A percentile compares a stretch with the other conserved stretches of the same genome.
Evolutionary conservation across 306 rosid genomes (phyloP).

Genomic region (Alnus rubra): DNA sequence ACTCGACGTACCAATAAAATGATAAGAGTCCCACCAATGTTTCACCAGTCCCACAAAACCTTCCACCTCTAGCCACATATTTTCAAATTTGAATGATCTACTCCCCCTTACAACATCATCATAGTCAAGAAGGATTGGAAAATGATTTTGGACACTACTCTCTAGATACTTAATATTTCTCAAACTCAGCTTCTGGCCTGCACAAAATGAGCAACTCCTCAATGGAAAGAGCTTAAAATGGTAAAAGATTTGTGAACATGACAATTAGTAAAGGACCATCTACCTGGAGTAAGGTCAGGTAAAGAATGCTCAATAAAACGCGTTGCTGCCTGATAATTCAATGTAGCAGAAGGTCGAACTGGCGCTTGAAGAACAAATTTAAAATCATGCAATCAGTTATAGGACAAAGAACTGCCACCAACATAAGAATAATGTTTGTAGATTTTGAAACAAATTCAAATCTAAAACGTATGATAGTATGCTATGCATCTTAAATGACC

Average conservation of each 20-base stretch:
- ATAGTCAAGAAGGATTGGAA: too few relatives aligned
- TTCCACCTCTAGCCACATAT: too few relatives aligned
- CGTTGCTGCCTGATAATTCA: conserved; percentile 82
- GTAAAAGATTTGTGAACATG: conserved; percentile 1
- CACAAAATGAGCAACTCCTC: conserved; percentile 26
- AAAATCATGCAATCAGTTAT: conserved; percentile 26
- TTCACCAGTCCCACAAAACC: too few relatives aligned
- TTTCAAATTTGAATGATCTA: too few relatives aligned
- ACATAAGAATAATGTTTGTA: conserved; percentile 16
- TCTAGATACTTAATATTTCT: conserved; percentile 53
- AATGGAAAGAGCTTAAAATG: conserved; percentile 13
- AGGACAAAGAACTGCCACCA: neutral
- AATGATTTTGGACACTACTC: conserved; percentile 49
- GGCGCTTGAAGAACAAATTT: conserved; percentile 71
- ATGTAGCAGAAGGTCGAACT: conserved; percentile 74
- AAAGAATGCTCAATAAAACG: conserved; percentile 87
- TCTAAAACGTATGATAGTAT: neutral
- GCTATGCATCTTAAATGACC: neutral
- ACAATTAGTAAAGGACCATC: conserved; percentile 24
- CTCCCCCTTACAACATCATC: too few relatives aligned
- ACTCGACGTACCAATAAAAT: too few relatives aligned
- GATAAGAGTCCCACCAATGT: too few relatives aligned
- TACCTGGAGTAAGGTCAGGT: conserved; percentile 86
- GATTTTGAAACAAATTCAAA: neutral
- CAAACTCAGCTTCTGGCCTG: conserved; percentile 74